Evolutionary conservation across 441 rosid genomes (phyloP).

Genomic region (Pelargonium citronellum): DNA sequence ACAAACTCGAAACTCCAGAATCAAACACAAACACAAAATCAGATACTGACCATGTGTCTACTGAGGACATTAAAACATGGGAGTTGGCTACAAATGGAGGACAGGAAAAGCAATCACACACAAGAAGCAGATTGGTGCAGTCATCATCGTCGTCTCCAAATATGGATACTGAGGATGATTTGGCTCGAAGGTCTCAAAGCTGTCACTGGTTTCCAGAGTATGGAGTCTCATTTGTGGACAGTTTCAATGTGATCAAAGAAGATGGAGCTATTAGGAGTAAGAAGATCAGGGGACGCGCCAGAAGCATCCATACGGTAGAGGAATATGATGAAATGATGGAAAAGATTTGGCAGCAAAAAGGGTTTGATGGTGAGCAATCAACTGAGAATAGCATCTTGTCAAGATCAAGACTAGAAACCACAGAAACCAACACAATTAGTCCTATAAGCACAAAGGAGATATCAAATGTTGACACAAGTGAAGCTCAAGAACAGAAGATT

Average conservation of each 20-base stretch:
- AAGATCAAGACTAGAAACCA: no score
- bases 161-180: slow-evolving; percentile 13
- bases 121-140: slow-evolving; percentile 4
- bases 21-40: slow-evolving; percentile 3
- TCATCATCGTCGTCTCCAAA: not conserved
- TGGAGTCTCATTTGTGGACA: slow-evolving; percentile 10
- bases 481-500: not conserved
- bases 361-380: not conserved
- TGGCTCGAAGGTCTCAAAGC: slow-evolving; percentile 25
- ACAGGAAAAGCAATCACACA: not conserved
- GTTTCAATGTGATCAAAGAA: slow-evolving; percentile 13
- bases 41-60: slow-evolving; percentile 5
- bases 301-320: slow-evolving; percentile 39
- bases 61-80: not conserved
- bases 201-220: slow-evolving; percentile 20
- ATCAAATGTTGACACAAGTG: not conserved
- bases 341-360: not conserved
- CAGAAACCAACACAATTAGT: no score
- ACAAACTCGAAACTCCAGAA: slow-evolving; percentile 15
- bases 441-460: no score
- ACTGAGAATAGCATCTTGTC: not conserved
- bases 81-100: slow-evolving; percentile 13
- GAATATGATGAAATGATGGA: slow-evolving; percentile 34
- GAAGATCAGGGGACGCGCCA: slow-evolving; percentile 10
- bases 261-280: not conserved